Percentiles rank a stretch among this genome's conserved stretches.
Conservation (phyloP, 163 green algal species). For the Chlamydomonas reinhardtii region DNA sequence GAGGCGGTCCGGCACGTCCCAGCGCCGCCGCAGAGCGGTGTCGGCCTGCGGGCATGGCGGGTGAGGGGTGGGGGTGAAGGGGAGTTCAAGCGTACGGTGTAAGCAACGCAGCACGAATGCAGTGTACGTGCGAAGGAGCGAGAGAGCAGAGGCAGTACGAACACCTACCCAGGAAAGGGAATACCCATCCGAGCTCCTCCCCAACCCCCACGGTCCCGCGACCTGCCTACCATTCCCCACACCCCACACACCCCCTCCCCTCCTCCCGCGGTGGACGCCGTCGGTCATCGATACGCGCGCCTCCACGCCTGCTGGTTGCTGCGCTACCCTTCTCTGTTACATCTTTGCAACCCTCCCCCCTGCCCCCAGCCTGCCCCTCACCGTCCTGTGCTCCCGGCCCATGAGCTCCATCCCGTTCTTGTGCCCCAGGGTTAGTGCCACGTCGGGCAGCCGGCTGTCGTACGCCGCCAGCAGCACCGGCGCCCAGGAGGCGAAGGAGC, state of each 20-base stretch:
- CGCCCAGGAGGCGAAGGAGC: slow-evolving; percentile 32
- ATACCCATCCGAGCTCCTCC: too few species aligned
- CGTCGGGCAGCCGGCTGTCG: slow-evolving; percentile 1
- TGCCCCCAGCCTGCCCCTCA: background rate
- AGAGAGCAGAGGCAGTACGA: too few species aligned
- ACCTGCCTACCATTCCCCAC: too few species aligned
- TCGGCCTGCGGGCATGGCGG: background rate
- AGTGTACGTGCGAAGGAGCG: too few species aligned
- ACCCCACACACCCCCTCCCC: too few species aligned
- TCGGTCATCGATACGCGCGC: too few species aligned
- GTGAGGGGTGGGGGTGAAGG: background rate
- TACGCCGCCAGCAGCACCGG: slow-evolving; percentile 46
- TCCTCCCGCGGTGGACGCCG: too few species aligned
- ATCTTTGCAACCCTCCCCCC: background rate
- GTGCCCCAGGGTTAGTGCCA: slow-evolving; percentile 10
- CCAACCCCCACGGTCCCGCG: too few species aligned
- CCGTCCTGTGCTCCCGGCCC: background rate
- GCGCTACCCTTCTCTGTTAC: too few species aligned
- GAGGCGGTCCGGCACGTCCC: slow-evolving; percentile 41
- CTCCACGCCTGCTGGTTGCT: too few species aligned
- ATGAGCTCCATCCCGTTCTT: slow-evolving; percentile 39
- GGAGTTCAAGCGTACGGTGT: background rate
- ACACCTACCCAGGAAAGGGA: too few species aligned
- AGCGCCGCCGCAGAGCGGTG: background rate
- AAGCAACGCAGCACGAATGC: too few species aligned